Evolutionary conservation across 805 yeast genomes (phyloP).

Genomic region (Wickerhamomyces xylosicus): DNA sequence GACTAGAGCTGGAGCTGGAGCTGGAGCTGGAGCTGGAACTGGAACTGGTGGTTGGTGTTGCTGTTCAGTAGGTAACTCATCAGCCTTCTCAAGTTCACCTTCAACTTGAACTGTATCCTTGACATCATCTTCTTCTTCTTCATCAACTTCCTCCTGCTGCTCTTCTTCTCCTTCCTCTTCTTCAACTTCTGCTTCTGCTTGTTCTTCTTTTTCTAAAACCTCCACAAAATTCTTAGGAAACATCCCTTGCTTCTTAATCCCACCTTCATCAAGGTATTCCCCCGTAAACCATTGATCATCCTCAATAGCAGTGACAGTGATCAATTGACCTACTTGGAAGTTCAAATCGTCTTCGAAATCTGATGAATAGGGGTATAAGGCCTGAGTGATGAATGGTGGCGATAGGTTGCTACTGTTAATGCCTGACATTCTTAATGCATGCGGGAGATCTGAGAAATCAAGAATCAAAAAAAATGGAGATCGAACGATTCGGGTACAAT

Average conservation of each 20-base stretch:
- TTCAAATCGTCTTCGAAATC: slow-evolving; percentile 79
- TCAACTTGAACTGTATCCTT: slow-evolving; percentile 5
- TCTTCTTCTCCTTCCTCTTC: slow-evolving; percentile 20
- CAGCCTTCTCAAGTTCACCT: slow-evolving; percentile 2
- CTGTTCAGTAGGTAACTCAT: neutral
- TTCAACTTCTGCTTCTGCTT: slow-evolving; percentile 1
- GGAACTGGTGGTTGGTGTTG: slow-evolving; percentile 6
- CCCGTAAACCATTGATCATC: slow-evolving; percentile 94
- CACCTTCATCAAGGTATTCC: slow-evolving; percentile 32
- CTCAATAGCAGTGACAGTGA: slow-evolving; percentile 69
- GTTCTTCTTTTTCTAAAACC: slow-evolving; percentile 1
- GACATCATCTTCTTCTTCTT: slow-evolving; percentile 7
- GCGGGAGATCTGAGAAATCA: no score
- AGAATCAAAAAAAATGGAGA: no score
- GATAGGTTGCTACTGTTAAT: no score
- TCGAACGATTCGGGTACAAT: no score
- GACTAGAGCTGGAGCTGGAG: no score
- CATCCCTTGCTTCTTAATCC: slow-evolving; percentile 50
- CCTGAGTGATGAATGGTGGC: slow-evolving; percentile 56
- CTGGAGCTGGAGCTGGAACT: slow-evolving; percentile 10
- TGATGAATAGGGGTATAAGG: slow-evolving; percentile 56
- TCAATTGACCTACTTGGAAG: slow-evolving; percentile 56
- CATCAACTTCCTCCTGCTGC: neutral
- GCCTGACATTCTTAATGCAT: no score
- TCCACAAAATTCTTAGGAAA: slow-evolving; percentile 82